Base-by-base conservation (phyloP, 345 rosid species). In the Moricandia arvensis region DNA sequence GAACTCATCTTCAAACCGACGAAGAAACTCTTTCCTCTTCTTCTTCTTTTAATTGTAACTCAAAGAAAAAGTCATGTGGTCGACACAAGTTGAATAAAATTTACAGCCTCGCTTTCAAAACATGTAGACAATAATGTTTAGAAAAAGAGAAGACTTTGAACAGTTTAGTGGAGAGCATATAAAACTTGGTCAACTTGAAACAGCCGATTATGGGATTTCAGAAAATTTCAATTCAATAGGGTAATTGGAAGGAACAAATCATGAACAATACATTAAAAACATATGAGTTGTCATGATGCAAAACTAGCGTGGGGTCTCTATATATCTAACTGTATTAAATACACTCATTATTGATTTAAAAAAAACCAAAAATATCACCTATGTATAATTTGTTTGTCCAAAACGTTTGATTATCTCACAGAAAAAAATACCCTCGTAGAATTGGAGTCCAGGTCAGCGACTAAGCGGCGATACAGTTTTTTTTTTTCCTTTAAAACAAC, bases 1-100 rank as follows among this genome's bases (percentile, higher is more conserved):
- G 83, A 57, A 76, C 68, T 79, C 89, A 83, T 82, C 70, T 62
- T 58, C 80, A 66, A 12, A 45, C 30, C 73, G 27, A 35, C 55
- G 68, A 72, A 72, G 34, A 55, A 58, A 10, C 30, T 63, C 26
- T 68, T 21, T 59, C 69, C 49, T 62, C 70, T 77, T 60, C 27
- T 38, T 11, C 13, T 51, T n/a, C 18, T 51, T 67, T 21, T 59
- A 8, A 27, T 47, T 35, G 12, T 66, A 11, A 12, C n/a, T 7
- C 33, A 18, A 57, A 27, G 63, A 58, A 63, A 17, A 51, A 64
- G n/a, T 26, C 55, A 55, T 68, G 59, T 69, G 69, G 66, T 45
- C 17, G 54, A 73, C 78, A 72, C 72, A 73, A 61, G 30, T 24
- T 64, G n/a, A n/a, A n/a, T n/a, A 2, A 68, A 49, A 24, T 13